Evolutionary conservation across 2,329 filamentous ascomycete genomes (phyloP).

Genomic region (Colletotrichum neosansevieriae): DNA sequence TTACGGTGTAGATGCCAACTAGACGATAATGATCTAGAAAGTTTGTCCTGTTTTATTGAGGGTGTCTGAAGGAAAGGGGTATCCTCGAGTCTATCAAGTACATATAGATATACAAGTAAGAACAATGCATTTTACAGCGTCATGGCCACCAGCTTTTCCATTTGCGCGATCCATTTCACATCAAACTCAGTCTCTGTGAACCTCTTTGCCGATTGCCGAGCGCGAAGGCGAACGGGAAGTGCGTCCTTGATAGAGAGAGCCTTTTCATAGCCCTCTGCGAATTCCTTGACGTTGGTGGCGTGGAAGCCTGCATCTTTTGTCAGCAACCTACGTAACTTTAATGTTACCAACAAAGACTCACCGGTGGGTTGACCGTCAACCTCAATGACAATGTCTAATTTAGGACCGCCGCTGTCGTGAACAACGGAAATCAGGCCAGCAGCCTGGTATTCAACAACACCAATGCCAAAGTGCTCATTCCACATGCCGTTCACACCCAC

Average conservation of each 20-base stretch:
- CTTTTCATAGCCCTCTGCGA: conserved; percentile 82
- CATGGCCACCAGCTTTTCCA: conserved; percentile 76
- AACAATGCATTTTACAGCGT: conserved; percentile 32
- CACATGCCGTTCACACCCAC: conserved; percentile 98
- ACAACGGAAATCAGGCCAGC: conserved; percentile 94
- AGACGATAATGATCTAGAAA: not conserved
- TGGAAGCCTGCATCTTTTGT: conserved; percentile 75
- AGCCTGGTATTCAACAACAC: conserved; percentile 97
- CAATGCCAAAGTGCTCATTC: conserved; percentile 99
- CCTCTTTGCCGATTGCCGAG: conserved; percentile 80
- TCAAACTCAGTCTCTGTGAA: conserved; percentile 92
- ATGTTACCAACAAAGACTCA: conserved; percentile 53
- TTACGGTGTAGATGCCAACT: conserved; percentile 53
- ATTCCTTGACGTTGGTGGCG: conserved; percentile 81
- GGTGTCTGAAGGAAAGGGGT: conserved; percentile 47
- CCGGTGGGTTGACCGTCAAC: conserved; percentile 83
- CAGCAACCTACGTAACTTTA: conserved; percentile 31
- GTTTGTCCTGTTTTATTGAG: conserved; percentile 22
- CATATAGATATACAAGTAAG: conserved; percentile 39
- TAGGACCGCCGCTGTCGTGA: conserved; percentile 92
- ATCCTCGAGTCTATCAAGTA: conserved; percentile 51
- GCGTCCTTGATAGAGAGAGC: conserved; percentile 80
- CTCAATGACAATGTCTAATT: conserved; percentile 89
- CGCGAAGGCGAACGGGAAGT: conserved; percentile 79
- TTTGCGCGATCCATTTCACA: conserved; percentile 79